Conservation (phyloP, 306 rosid species). For the Arachis hypogaea region DNA sequence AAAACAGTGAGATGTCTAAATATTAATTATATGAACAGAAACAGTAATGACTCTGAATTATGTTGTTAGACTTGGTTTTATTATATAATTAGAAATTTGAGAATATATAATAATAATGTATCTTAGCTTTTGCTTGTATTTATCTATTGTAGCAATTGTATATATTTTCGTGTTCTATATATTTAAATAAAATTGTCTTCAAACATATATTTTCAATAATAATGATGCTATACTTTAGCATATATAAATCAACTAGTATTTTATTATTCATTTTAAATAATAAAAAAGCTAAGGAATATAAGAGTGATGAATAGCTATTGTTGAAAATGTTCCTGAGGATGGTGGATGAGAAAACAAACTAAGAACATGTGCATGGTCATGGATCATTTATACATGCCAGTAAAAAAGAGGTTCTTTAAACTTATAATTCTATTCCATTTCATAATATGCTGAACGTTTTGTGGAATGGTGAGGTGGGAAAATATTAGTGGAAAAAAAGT, state of each 20-base stretch:
- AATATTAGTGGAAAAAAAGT: neutral
- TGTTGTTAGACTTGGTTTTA: slow-evolving; percentile 45
- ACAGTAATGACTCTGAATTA: slow-evolving; percentile 46
- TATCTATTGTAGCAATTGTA: slow-evolving; percentile 34
- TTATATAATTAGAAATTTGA: slow-evolving; percentile 14
- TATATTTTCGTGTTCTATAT: slow-evolving; percentile 7
- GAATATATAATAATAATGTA: no score
- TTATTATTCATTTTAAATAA: slow-evolving; percentile 1
- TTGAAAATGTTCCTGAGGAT: slow-evolving; percentile 50
- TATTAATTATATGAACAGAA: slow-evolving; percentile 38
- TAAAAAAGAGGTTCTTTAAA: slow-evolving; percentile 26
- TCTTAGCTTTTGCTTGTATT: no score
- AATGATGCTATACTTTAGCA: slow-evolving; percentile 29
- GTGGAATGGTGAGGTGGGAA: neutral
- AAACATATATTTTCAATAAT: neutral
- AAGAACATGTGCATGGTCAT: slow-evolving; percentile 66
- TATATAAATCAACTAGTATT: neutral
- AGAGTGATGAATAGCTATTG: slow-evolving; percentile 35
- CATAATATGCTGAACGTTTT: slow-evolving; percentile 37
- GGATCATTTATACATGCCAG: slow-evolving; percentile 61
- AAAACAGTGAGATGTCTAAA: no score
- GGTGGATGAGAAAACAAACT: slow-evolving; percentile 60
- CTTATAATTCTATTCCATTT: slow-evolving; percentile 38
- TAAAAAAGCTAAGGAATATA: neutral
- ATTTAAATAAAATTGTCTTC: slow-evolving; percentile 14